Evolutionary conservation across 352 stramenopile genomes (phyloP), one percentile per base, ranked within the genome.

Genomic region (Pythium grandisporangium): DNA sequence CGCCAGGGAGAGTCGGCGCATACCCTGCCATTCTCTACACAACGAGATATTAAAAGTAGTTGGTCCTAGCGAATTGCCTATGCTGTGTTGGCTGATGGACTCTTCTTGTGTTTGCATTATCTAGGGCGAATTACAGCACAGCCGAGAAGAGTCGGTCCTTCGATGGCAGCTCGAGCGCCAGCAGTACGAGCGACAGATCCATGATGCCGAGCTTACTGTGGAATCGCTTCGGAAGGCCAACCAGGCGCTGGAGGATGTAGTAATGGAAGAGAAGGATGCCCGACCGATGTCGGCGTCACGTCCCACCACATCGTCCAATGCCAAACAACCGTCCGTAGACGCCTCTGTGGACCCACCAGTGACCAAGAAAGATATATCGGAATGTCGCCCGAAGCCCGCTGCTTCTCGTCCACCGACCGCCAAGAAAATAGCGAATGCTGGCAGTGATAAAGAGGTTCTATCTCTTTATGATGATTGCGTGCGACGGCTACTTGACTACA

Each of bases 91-190:
- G n/a, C n/a, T n/a, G n/a, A n/a, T 12, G 30, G 16, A 24, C 16
- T 42, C 34, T 29, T 19, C 21, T 4, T 48, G 17, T 51, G 32
- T 49, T 34, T 16, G 8, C 37, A 17, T 37, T 17, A 24, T n/a
- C n/a, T 37, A 89, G 71, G 67, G 73, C 14, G 69, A 86, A 46
- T 40, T 85, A 5, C 42, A 69, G 39, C 72, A 80, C 45, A 48
- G 44, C 26, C 72, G 66, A 16, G 76, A 86, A 51, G 72, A 86
- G 49, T 70, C 67, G 19, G 68, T 58, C 30, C 56, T 68, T 16
- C 68, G 72, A 10, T 89, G 76, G 76, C 55, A 78, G 30, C 37
- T 85, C 27, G 76, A 89, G 42, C 69, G 70, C 5, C 66, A 85
- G 43, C 68, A 76, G 37, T 86, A 83, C 42, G 72, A 86, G 38